Evolutionary conservation across 352 stramenopile genomes (phyloP), one percentile per base, ranked within the genome.

Genomic region (Globisporangium paroecandrum): DNA sequence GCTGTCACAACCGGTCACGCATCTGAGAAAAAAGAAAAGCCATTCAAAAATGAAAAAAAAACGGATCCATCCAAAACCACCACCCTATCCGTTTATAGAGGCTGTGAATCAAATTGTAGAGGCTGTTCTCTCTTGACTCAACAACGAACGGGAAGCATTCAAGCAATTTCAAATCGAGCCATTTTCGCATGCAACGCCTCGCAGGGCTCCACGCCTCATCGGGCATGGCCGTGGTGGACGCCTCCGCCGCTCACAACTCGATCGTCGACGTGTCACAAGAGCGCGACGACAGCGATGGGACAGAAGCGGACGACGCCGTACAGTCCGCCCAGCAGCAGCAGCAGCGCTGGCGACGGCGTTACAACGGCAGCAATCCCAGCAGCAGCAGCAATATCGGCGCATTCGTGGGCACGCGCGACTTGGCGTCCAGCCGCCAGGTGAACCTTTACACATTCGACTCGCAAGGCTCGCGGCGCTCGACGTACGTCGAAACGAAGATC

Each of bases 401-500:
- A 2, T 63, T 75, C 51, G 6, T 60, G 53, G 59, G 43, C 10
- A 66, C 74, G 7, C 60, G 58, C 58, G 77, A 81, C 36, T 13
- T 43, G 24, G 32, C 71, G 53, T 73, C 71, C 10, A 46, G 69
- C 2, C 75, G 81, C 24, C 75, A 86, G 43, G 43, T 93, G 27
- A 77, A 85, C 34, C 68, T 95, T 38, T 82, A 90, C 68, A 72
- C 82, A 8, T 93, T 81, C 63, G 71, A 92, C 58, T 32, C 65
- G 18, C 27, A 63, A 18, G 22, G 34, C 47, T 51, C 68, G 1
- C 64, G 43, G 4, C 58, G 46, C 27, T 69, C 71, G 24, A 49
- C 34, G 24, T 90, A 80, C 67, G 70, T 78, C 20, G 87, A 95
- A 68, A 85, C 87, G 0, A 94, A 94, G 70, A 94, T 93, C 53